Evolutionary conservation across 768 basidiomycete genomes (phyloP).

Genomic region (Serendipita vermifera): DNA sequence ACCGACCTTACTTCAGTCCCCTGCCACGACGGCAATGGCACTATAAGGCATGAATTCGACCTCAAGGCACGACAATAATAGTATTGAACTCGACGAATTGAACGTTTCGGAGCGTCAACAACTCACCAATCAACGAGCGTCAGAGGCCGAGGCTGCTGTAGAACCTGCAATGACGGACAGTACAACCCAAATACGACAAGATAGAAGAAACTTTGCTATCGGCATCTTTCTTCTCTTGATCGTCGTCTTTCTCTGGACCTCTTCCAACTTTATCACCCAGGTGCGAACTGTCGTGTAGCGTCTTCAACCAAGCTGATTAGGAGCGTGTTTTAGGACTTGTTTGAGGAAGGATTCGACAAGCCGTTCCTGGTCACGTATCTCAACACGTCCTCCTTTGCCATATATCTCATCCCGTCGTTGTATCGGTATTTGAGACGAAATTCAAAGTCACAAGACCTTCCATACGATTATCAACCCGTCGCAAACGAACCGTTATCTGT

Average conservation of each 20-base stretch:
- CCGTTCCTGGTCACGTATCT: slow-evolving; percentile 88
- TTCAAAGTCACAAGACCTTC: slow-evolving; percentile 15
- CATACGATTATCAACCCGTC: slow-evolving; percentile 10
- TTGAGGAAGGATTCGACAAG: slow-evolving; percentile 66
- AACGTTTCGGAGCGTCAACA: too few relatives aligned
- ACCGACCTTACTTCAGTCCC: too few relatives aligned
- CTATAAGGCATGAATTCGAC: too few relatives aligned
- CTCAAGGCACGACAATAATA: too few relatives aligned
- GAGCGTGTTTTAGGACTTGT: slow-evolving; percentile 28
- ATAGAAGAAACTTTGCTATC: slow-evolving; percentile 31
- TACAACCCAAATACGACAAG: too few relatives aligned
- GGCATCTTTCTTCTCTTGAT: slow-evolving; percentile 59
- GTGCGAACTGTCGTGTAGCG: slow-evolving; percentile 24
- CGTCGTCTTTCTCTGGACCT: slow-evolving; percentile 81
- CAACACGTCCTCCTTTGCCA: slow-evolving; percentile 75
- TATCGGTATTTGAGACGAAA: slow-evolving; percentile 26
- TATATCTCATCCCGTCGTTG: slow-evolving; percentile 61
- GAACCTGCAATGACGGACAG: too few relatives aligned
- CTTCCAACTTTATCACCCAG: slow-evolving; percentile 78
- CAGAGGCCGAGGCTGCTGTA: too few relatives aligned
- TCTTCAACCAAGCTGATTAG: slow-evolving; percentile 11
- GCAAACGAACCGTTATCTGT: not conserved
- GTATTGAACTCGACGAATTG: too few relatives aligned
- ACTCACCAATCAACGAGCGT: too few relatives aligned
- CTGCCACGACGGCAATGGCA: too few relatives aligned